Percentiles rank a stretch among this genome's conserved stretches.
These are phyloP conservation scores for Peterozyma xylosa DNA, from an alignment of 805 yeast genomes.

Conservation along the genomic window DNA sequence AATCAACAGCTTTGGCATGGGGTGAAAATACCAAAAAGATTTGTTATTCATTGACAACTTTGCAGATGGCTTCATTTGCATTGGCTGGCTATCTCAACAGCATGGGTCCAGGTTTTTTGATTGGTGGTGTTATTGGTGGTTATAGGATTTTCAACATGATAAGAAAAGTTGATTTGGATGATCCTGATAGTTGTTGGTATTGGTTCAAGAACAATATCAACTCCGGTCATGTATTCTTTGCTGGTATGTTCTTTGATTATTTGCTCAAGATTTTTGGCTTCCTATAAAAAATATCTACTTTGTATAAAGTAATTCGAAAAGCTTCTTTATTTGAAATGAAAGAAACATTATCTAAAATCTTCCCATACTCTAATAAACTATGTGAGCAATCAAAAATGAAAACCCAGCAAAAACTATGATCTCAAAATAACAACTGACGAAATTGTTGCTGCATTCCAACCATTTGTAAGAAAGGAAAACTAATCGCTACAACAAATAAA, in stretches of 20 bases:
- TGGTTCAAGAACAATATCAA: slow-evolving; percentile 70
- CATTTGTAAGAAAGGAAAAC: too few species aligned
- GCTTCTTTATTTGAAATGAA: too few species aligned
- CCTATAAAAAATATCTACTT: slow-evolving; percentile 17
- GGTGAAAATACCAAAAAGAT: slow-evolving; percentile 70
- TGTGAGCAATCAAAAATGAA: too few species aligned
- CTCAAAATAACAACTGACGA: too few species aligned
- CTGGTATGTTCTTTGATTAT: slow-evolving; percentile 64
- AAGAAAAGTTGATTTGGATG: slow-evolving; percentile 64
- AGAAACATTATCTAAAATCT: too few species aligned
- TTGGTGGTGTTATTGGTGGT: slow-evolving; percentile 61
- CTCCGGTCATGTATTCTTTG: slow-evolving; percentile 64
- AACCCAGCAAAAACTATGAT: too few species aligned
- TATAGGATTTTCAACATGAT: slow-evolving; percentile 66
- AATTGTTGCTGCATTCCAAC: too few species aligned
- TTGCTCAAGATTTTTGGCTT: slow-evolving; percentile 39
- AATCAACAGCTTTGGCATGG: slow-evolving; percentile 95
- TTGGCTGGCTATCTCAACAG: slow-evolving; percentile 70
- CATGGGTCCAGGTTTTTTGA: slow-evolving; percentile 79
- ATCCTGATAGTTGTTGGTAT: slow-evolving; percentile 77
- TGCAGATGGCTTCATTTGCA: slow-evolving; percentile 59
- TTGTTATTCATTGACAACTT: slow-evolving; percentile 51
- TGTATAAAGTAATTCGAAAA: too few species aligned
- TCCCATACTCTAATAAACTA: too few species aligned
- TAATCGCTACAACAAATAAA: too few species aligned